Percentiles rank a stretch among this genome's conserved stretches.
Evolutionary conservation across 129 eudicot genomes (phyloP).

Genomic region (Helichrysum umbraculigerum): DNA sequence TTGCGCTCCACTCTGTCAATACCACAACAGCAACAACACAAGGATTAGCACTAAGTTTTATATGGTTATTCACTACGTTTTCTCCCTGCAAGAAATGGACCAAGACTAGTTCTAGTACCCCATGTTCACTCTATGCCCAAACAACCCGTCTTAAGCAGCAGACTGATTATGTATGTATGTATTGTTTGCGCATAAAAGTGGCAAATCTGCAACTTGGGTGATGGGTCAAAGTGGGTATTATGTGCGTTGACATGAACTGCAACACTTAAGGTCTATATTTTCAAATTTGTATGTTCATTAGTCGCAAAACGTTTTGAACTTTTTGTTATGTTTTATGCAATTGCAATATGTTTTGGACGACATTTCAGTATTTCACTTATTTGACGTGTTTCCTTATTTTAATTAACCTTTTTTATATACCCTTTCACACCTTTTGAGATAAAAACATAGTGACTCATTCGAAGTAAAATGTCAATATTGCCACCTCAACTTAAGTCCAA

Average conservation of each 20-base stretch:
- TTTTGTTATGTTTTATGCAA: not conserved
- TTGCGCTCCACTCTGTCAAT: constrained; percentile 69
- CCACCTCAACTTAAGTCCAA: not conserved
- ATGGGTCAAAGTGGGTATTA: not conserved
- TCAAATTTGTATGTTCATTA: not conserved
- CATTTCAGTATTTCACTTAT: not conserved
- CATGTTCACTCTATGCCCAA: not conserved
- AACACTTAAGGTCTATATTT: not conserved
- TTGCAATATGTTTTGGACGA: not conserved
- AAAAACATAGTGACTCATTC: not conserved
- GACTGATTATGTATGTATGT: not conserved
- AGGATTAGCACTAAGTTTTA: not conserved
- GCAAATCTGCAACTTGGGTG: not conserved
- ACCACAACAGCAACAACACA: constrained; percentile 3
- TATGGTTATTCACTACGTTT: not conserved
- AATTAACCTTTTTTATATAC: not conserved
- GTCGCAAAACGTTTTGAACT: not conserved
- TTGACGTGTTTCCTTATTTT: not conserved
- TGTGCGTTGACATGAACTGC: not conserved
- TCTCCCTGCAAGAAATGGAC: not conserved
- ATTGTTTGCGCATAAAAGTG: not conserved
- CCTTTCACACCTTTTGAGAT: not conserved
- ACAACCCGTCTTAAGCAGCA: not conserved
- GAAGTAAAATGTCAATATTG: not conserved
- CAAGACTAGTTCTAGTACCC: not conserved